Evolutionary conservation across 768 basidiomycete genomes (phyloP).

Genomic region (Suillus fuscotomentosus): DNA sequence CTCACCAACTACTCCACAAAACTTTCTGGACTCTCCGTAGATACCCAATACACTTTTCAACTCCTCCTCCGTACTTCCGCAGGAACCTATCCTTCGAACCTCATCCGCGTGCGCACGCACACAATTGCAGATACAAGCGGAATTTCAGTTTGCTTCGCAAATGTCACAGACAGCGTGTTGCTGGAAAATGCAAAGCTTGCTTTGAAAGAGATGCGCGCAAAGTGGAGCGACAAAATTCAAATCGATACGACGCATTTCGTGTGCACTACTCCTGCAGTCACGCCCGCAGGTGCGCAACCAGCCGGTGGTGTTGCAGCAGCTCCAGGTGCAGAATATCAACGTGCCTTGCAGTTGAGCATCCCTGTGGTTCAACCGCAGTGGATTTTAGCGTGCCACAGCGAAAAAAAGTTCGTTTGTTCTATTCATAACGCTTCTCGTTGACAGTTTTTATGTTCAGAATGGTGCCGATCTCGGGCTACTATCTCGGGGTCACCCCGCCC

Average conservation of each 20-base stretch:
- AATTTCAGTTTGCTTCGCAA: constrained; percentile 93
- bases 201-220: constrained; percentile 81
- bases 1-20: constrained; percentile 85
- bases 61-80: constrained; percentile 90
- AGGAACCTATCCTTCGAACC: constrained; percentile 84
- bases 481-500: constrained; percentile 67
- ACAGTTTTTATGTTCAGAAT: constrained; percentile 48
- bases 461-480: constrained; percentile 81
- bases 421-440: constrained; percentile 2
- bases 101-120: constrained; percentile 84
- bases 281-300: constrained; percentile 54
- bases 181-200: constrained; percentile 82
- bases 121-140: constrained; percentile 95
- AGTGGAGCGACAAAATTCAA: constrained; percentile 90
- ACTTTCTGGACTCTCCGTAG: constrained; percentile 76
- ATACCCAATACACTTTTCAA: constrained; percentile 91
- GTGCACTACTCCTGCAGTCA: constrained; percentile 84
- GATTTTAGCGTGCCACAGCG: constrained; percentile 85
- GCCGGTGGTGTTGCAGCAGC: constrained; percentile 51
- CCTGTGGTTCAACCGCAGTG: constrained; percentile 95
- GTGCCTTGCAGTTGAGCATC: constrained; percentile 91
- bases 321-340: constrained; percentile 90
- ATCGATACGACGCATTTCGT: constrained; percentile 99
- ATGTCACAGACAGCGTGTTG: constrained; percentile 71
- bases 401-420: constrained; percentile 64